Evolutionary conservation across 2,329 filamentous ascomycete species (phyloP), one percentile per base, ranked within the genome.

Genomic region (Fusarium duplospermum): DNA sequence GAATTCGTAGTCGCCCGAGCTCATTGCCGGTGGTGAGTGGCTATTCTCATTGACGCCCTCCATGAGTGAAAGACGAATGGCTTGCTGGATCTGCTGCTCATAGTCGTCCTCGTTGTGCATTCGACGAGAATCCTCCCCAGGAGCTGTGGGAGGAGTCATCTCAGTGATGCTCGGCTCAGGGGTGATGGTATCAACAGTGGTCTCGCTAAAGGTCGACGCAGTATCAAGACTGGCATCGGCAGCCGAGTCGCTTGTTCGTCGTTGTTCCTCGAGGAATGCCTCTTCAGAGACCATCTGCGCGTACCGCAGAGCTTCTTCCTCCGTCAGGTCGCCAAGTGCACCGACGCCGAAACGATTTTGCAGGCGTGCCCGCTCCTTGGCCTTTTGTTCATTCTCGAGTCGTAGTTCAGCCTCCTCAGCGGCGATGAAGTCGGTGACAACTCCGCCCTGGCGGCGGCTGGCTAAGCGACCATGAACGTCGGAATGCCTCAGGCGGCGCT

Each of bases 281-380:
- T 93, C 91, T 70, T 90, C 86, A 0, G 91, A 93, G 8, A 93
- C 84, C 86, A 93, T 90, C 78, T 91, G 89, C 0, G 90, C 91
- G 75, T 93, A 93, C 36, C 84, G 86, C 22, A 93, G 72, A 20
- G 90, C 89, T 77, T 93, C 91, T 76, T 92, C 90, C 73, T 93
- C 91, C 2, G 87, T 92, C 70, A 93, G 80, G 31, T 91, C 90
- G 4, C 86, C 89, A 2, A 98, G 83, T 0, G 82, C 81, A 36
- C 95, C 94, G 3, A 96, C 90, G 7, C 96, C 96, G 78, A 98
- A 99, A 38, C 96, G 91, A 33, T 90, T 91, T 38, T 90, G 92
- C 29, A 98, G 86, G 27, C 91, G 91, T 18, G 91, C 89, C 64
- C 90, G 87, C 78, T 97, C 92, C 65, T 91, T 92, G 27, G 87